Percentiles rank a stretch among this genome's conserved stretches.
Conservation (phyloP, 768 basidiomycete species). For the Tephrocybe sp. region DNA sequence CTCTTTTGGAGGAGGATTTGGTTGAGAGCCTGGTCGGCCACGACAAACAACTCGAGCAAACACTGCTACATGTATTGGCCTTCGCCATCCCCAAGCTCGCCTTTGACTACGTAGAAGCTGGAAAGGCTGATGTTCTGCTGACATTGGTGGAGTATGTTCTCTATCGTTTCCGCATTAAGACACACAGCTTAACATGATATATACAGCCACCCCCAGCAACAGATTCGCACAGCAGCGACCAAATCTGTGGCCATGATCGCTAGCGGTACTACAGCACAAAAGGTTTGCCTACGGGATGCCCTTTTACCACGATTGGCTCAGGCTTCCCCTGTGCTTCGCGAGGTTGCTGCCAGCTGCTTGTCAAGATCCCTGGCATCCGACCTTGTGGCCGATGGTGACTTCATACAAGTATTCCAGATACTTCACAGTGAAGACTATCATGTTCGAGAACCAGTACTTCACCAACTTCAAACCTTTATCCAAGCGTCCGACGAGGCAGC, state of each 20-base stretch:
- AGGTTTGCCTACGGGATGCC: slow-evolving; percentile 9
- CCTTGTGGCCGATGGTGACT: slow-evolving; percentile 16
- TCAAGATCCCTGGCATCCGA: slow-evolving; percentile 17
- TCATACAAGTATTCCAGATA: slow-evolving; percentile 13
- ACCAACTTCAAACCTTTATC: slow-evolving; percentile 14
- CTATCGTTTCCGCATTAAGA: not conserved
- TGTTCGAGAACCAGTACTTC: slow-evolving; percentile 15
- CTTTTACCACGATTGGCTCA: slow-evolving; percentile 12
- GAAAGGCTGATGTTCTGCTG: slow-evolving; percentile 12
- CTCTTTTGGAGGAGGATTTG: slow-evolving; percentile 14
- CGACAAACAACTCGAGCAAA: slow-evolving; percentile 2
- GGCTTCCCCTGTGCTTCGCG: slow-evolving; percentile 12
- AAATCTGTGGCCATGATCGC: slow-evolving; percentile 10
- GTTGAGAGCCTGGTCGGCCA: slow-evolving; percentile 11
- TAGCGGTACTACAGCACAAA: slow-evolving; percentile 12
- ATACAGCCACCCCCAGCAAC: slow-evolving; percentile 18
- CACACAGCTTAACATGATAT: not conserved
- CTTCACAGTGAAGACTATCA: slow-evolving; percentile 16
- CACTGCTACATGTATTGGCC: slow-evolving; percentile 6
- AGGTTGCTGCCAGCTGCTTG: slow-evolving; percentile 14
- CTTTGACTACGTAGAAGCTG: slow-evolving; percentile 16
- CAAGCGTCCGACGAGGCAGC: slow-evolving; percentile 13
- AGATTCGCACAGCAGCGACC: slow-evolving; percentile 14
- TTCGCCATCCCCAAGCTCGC: slow-evolving; percentile 15
- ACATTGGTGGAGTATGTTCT: slow-evolving; percentile 16